Evolutionary conservation across 495 filamentous ascomycete species (phyloP), one percentile per base, ranked within the genome.

Genomic region (Penicillium waksmanii): DNA sequence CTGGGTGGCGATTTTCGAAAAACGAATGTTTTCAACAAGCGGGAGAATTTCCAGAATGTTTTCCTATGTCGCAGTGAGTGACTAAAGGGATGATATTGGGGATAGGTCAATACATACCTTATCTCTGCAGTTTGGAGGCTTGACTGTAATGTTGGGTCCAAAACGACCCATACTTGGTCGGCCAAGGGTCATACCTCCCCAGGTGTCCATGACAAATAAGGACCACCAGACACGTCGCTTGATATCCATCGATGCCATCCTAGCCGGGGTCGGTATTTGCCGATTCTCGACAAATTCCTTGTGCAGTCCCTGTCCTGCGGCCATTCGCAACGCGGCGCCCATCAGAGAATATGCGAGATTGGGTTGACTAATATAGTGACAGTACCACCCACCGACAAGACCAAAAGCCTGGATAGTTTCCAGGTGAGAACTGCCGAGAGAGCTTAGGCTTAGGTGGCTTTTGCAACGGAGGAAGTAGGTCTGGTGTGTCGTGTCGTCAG

Each of bases 201-300:
- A 93, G 1, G 89, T 89, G 73, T 93, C 90, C 57, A 93, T 80
- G 73, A 87, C 90, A 74, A 89, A 89, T 53, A 92, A 72, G 40
- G 84, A 87, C 90, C 90, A 93, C 90, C 90, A 93, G 27, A 89
- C 88, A 42, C 88, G 78, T 49, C 90, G 73, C 58, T 88, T 82
- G 17, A 88, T 84, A 61, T 92, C 88, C 49, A 72, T 61, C 0
- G 72, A 71, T 17, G 70, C 63, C 13, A 66, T 11, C 18, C 63
- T 75, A 9, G 70, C 60, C 9, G 67, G 68, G 35, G 80, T 66
- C 0, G 67, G 58, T 1, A 53, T 77, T 7, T 84, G 80, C 0
- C 77, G 60, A 7, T 76, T 75, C 23, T 75, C 67, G 0, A 66
- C 60, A 61, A 85, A 86, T 72, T 93, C 89, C 54, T 89, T 83